Evolutionary conservation across 2,329 filamentous ascomycete genomes (phyloP), one percentile per base, ranked within the genome.

Genomic region (Lojkania enalia): DNA sequence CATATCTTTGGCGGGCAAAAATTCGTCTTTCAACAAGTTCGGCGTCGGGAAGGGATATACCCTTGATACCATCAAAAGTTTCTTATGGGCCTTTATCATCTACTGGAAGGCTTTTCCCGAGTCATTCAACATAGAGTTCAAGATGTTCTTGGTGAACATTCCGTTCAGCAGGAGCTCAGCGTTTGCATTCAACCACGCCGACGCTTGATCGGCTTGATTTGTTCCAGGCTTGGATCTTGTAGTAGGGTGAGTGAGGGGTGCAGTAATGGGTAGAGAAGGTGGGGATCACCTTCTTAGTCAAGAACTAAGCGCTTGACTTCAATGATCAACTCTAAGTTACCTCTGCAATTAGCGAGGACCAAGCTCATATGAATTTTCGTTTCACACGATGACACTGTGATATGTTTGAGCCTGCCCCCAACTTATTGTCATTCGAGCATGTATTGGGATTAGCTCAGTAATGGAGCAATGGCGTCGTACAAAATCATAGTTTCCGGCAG

Each of bases 21-120:
- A 52, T 60, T 59, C 59, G 58, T 63, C 66, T 70, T 70, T 70
- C 66, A 70, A 70, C 66, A 70, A 68, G 64, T 66, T 57, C 59
- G 64, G 64, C 64, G 66, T 67, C 64, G 58, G 57, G 54, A 60
- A 57, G 62, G 63, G 62, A 58, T 54, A 61, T 54, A 48, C 59
- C 57, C 53, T 44, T 46, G 40, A 60, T 62, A 64, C 59, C 55
- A 57, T 57, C 49, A 61, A 66, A 66, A 66, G 55, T 53, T 64
- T 63, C 25, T n/a, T 56, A 53, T 47, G 54, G 55, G 44, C 16
- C 60, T 60, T 61, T 9, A 33, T 52, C 42, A 52, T 51, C 37
- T 47, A 31, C 35, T 35, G 41, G 44, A 52, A 33, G 14, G 33
- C 16, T 5, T 20, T 60, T 57, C 53, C 57, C 54, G 54, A 58